These are phyloP conservation scores for Coniochaeta prunicola DNA, from an alignment of 2,329 filamentous ascomycete species.

Conservation along the genomic window DNA sequence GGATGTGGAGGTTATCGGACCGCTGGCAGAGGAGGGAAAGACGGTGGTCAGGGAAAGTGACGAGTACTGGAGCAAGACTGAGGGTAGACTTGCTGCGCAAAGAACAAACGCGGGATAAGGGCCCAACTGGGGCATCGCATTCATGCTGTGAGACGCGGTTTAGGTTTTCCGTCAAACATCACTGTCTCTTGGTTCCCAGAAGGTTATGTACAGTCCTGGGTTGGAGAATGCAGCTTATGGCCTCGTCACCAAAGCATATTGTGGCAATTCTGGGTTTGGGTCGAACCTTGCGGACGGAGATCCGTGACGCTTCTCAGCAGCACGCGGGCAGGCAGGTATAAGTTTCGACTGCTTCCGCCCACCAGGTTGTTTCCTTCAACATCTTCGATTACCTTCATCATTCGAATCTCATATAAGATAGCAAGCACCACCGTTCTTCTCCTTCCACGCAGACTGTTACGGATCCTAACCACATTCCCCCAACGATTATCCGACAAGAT, in stretches of 20 bases:
- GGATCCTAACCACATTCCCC: neutral
- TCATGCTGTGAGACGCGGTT: neutral
- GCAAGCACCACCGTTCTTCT: neutral
- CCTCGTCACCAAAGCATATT: neutral
- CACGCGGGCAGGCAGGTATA: neutral
- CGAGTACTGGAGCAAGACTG: neutral
- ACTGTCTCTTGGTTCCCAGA: neutral
- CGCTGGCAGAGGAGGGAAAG: neutral
- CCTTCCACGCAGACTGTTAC: too few species aligned
- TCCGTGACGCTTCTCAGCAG: neutral
- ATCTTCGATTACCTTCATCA: neutral
- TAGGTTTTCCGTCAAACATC: neutral
- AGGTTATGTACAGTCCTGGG: neutral
- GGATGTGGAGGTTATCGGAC: constrained; percentile 38
- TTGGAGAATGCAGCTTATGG: neutral
- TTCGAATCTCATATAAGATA: neutral
- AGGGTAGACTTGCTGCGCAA: neutral
- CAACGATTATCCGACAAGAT: neutral
- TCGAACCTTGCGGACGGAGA: neutral
- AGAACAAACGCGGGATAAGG: neutral
- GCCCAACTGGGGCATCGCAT: neutral
- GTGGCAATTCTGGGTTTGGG: neutral
- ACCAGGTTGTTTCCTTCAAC: neutral
- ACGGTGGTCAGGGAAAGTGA: neutral
- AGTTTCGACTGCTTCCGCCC: neutral